These are phyloP conservation scores for Hibiscus trionum DNA, from an alignment of 345 rosid species.

Conservation along the genomic window DNA sequence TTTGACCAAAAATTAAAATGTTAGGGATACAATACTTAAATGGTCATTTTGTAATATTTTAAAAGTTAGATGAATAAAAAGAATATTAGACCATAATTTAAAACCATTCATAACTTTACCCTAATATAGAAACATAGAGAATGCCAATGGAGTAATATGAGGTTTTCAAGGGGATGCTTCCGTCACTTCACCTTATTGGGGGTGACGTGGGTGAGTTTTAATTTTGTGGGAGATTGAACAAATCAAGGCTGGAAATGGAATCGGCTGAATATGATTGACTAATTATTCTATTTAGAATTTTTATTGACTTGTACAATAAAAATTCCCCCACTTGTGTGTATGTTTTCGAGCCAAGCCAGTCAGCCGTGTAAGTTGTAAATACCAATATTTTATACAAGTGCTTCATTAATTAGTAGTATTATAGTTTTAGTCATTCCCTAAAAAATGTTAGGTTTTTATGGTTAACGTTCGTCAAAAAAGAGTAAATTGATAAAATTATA, in stretches of 20 bases:
- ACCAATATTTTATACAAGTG: background rate
- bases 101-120: too few relatives aligned
- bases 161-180: background rate
- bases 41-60: too few relatives aligned
- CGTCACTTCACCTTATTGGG: slow-evolving; percentile 16
- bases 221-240: background rate
- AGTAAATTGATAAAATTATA: too few relatives aligned
- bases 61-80: too few relatives aligned
- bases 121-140: too few relatives aligned
- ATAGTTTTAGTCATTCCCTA: too few relatives aligned
- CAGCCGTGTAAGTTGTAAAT: background rate
- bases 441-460: too few relatives aligned
- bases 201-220: slow-evolving; percentile 12
- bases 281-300: background rate
- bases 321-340: background rate
- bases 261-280: slow-evolving; percentile 1
- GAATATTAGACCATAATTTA: too few relatives aligned
- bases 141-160: too few relatives aligned
- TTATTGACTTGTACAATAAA: background rate
- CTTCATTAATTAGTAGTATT: background rate
- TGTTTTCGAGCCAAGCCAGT: background rate
- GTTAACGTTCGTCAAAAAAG: too few relatives aligned
- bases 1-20: too few relatives aligned
- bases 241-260: slow-evolving; percentile 10
- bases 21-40: too few relatives aligned